Evolutionary conservation across 116 monocot species (phyloP).

Genomic region (Papilionanthe hybrid): DNA sequence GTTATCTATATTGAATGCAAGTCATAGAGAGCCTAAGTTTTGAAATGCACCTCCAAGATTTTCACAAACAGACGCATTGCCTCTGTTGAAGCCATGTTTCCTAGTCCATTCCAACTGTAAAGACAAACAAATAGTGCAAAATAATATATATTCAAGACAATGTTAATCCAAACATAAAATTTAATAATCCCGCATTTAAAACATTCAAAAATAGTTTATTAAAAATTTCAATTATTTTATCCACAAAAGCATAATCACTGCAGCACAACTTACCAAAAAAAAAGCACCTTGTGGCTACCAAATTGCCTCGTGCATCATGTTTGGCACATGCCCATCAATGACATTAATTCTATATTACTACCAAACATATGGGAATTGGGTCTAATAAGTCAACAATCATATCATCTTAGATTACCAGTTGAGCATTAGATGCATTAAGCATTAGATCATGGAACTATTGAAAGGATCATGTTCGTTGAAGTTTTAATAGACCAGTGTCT

Average conservation of each 20-base stretch:
- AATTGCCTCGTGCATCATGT: not conserved
- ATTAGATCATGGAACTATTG: too few species aligned
- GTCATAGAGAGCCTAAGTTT: conserved; percentile 5
- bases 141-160: not conserved
- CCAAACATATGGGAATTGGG: too few species aligned
- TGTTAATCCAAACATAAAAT: not conserved
- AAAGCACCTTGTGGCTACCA: not conserved
- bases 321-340: not conserved
- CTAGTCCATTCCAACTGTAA: conserved; percentile 94
- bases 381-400: too few species aligned
- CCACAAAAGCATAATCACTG: not conserved
- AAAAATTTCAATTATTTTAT: not conserved
- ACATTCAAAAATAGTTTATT: not conserved
- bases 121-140: not conserved
- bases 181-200: not conserved
- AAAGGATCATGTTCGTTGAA: too few species aligned
- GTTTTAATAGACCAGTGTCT: too few species aligned
- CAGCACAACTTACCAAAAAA: not conserved
- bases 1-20: not conserved
- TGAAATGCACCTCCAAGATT: conserved; percentile 68
- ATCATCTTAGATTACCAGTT: too few species aligned
- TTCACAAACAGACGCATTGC: conserved; percentile 99
- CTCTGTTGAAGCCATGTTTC: conserved; percentile 93
- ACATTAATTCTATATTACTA: too few species aligned
- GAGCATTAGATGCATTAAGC: too few species aligned